These are phyloP conservation scores for Geotrichum restrictum DNA, from an alignment of 1,139 yeast species.

Conservation along the genomic window DNA sequence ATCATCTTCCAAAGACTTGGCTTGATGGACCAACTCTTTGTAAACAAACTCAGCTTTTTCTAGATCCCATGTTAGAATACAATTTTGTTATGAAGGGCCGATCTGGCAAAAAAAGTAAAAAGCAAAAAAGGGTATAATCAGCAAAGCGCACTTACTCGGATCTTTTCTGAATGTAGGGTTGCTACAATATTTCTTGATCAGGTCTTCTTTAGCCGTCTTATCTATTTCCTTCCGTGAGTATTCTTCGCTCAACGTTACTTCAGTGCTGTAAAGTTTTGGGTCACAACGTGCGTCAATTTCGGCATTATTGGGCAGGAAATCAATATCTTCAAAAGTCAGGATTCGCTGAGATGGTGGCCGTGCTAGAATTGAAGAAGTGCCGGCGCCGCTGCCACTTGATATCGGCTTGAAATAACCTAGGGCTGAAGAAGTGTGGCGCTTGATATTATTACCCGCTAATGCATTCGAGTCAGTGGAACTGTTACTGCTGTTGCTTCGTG, in stretches of 20 bases:
- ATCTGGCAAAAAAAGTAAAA: too few relatives aligned
- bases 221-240: neutral
- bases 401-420: neutral
- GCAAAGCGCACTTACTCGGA: conserved; percentile 8
- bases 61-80: neutral
- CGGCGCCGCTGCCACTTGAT: neutral
- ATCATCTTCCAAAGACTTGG: conserved; percentile 18
- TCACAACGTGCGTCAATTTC: conserved; percentile 16
- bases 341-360: conserved; percentile 4
- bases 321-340: conserved; percentile 9
- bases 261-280: conserved; percentile 12
- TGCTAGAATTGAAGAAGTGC: neutral
- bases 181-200: conserved; percentile 2
- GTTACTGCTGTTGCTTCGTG: conserved; percentile 4
- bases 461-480: neutral
- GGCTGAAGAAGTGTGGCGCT: conserved; percentile 6
- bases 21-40: conserved; percentile 9
- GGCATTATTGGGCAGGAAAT: conserved; percentile 12
- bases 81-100: too few relatives aligned
- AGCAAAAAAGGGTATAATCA: neutral
- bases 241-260: conserved; percentile 12
- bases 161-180: conserved; percentile 7
- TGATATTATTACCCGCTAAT: neutral
- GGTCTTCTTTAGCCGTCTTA: neutral
- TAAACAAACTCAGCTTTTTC: conserved; percentile 3